phyloP scores from a whole-genome alignment of 805 yeast species.

The Yamadazyma phyllophila region DNA sequence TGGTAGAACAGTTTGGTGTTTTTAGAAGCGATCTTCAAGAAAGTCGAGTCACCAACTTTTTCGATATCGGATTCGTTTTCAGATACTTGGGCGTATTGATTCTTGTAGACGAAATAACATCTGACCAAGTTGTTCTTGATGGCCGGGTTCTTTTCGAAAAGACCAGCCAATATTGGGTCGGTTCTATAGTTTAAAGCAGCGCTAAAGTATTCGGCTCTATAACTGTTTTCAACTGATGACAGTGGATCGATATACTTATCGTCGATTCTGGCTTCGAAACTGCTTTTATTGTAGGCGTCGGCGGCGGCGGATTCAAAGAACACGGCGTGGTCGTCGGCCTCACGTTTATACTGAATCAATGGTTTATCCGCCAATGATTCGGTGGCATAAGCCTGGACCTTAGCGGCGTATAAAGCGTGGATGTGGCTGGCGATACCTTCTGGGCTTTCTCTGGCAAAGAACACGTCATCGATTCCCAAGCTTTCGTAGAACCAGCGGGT shows the following conservation, averaged over 20 bases:
- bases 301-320: conserved; percentile 67
- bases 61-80: conserved; percentile 50
- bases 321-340: conserved; percentile 82
- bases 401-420: conserved; percentile 87
- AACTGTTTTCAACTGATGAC: conserved; percentile 37
- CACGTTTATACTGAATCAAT: conserved; percentile 75
- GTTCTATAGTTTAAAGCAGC: conserved; percentile 54
- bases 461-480: conserved; percentile 88
- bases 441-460: conserved; percentile 82
- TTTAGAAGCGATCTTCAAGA: conserved; percentile 70
- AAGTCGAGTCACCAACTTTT: conserved; percentile 74
- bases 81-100: conserved; percentile 27
- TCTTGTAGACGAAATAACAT: conserved; percentile 83
- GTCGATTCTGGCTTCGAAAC: conserved; percentile 76
- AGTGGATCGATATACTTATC: conserved; percentile 69
- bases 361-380: conserved; percentile 33
- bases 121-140: conserved; percentile 51
- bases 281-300: conserved; percentile 28
- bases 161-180: conserved; percentile 45
- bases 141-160: conserved; percentile 27
- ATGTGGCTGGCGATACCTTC: conserved; percentile 80
- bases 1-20: conserved; percentile 80
- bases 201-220: conserved; percentile 75
- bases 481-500: conserved; percentile 85
- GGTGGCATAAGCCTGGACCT: conserved; percentile 69